Conservation (phyloP, 768 basidiomycete species). For the Leccinum broughii region DNA sequence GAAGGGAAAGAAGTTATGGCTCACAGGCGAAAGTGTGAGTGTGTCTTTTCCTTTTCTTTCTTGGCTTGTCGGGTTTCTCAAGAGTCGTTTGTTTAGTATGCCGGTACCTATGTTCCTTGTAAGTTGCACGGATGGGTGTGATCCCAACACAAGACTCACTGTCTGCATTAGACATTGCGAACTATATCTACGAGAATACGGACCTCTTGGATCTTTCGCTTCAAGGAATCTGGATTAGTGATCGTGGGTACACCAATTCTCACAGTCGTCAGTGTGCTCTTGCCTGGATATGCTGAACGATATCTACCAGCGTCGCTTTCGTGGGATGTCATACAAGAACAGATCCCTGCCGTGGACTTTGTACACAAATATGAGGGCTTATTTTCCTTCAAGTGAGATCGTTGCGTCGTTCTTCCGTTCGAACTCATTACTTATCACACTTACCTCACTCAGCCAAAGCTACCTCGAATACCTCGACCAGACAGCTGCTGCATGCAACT, state of each 20-base stretch:
- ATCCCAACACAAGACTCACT: background rate
- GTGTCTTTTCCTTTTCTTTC: background rate
- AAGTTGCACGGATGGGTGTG: slow-evolving; percentile 36
- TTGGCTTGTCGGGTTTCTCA: background rate
- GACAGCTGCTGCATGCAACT: slow-evolving; percentile 56
- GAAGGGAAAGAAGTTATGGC: slow-evolving; percentile 68
- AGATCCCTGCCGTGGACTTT: slow-evolving; percentile 74
- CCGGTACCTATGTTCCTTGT: slow-evolving; percentile 68
- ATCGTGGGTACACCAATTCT: slow-evolving; percentile 49
- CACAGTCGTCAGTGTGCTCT: background rate
- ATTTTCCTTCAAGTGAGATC: slow-evolving; percentile 68
- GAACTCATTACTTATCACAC: background rate
- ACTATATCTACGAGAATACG: slow-evolving; percentile 67
- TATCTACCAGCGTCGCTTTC: slow-evolving; percentile 49
- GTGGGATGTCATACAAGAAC: slow-evolving; percentile 61
- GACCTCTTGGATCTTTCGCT: slow-evolving; percentile 52
- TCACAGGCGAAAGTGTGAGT: slow-evolving; percentile 75
- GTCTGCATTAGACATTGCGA: slow-evolving; percentile 59
- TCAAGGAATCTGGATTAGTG: slow-evolving; percentile 71
- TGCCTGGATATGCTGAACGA: background rate
- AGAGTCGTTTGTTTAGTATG: slow-evolving; percentile 48
- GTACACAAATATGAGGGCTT: slow-evolving; percentile 71
- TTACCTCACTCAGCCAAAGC: slow-evolving; percentile 50
- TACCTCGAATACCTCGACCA: slow-evolving; percentile 61
- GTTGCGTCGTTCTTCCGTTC: background rate